phyloP scores from a whole-genome alignment of 805 yeast species.

The Lipomyces sp. region DNA sequence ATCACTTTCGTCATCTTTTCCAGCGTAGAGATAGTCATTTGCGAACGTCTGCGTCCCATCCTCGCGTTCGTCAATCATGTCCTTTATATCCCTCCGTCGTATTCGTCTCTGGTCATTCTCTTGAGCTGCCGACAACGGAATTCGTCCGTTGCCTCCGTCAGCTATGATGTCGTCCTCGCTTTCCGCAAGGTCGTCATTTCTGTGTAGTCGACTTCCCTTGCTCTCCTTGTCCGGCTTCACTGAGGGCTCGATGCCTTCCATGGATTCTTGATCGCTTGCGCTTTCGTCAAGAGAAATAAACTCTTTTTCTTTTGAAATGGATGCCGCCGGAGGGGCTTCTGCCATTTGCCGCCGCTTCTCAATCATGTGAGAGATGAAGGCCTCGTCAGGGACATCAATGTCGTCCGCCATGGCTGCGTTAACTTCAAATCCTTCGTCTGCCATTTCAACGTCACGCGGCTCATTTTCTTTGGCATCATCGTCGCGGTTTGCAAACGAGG shows the following conservation, averaged over 20 bases:
- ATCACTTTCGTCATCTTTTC: slow-evolving; percentile 13
- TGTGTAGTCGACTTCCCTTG: slow-evolving; percentile 8
- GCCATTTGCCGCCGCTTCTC: slow-evolving; percentile 17
- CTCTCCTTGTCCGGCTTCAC: background rate
- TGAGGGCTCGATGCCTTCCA: slow-evolving; percentile 13
- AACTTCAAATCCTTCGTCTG: slow-evolving; percentile 1
- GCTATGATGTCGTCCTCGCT: slow-evolving; percentile 25
- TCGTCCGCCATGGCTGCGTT: slow-evolving; percentile 17
- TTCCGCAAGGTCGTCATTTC: slow-evolving; percentile 20
- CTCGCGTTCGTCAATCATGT: slow-evolving; percentile 20
- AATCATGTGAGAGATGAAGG: slow-evolving; percentile 22
- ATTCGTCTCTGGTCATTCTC: slow-evolving; percentile 15
- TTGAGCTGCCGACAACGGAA: slow-evolving; percentile 23
- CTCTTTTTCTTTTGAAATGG: background rate
- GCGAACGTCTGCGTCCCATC: slow-evolving; percentile 13
- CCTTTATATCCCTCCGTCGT: slow-evolving; percentile 18
- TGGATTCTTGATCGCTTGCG: slow-evolving; percentile 2
- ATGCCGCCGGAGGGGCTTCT: background rate
- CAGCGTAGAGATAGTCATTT: slow-evolving; percentile 12
- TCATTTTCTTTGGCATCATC: background rate
- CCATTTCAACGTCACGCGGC: background rate
- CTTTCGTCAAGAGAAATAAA: slow-evolving; percentile 24
- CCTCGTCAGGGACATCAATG: slow-evolving; percentile 24
- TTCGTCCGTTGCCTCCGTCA: slow-evolving; percentile 27
- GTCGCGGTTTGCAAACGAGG: slow-evolving; percentile 4